Conservation (phyloP, 352 stramenopile genomes). For the Globisporangium spiculum region DNA sequence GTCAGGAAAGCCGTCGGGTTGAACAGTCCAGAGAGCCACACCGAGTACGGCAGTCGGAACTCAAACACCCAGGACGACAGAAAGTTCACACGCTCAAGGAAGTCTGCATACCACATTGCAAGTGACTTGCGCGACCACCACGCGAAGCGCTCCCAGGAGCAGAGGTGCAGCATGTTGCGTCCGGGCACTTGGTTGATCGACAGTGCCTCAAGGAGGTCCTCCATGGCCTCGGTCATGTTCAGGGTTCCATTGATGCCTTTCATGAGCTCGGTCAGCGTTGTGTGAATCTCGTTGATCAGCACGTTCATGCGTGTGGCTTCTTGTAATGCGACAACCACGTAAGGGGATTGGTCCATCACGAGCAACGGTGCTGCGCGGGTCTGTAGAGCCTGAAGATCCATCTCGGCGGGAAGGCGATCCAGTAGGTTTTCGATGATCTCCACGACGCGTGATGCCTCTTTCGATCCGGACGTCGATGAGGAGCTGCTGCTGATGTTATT, state of each 20-base stretch:
- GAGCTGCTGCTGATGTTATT: background rate
- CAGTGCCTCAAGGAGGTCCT: slow-evolving; percentile 74
- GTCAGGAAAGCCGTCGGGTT: slow-evolving; percentile 85
- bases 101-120: slow-evolving; percentile 72
- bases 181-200: slow-evolving; percentile 75
- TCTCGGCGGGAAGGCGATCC: slow-evolving; percentile 54
- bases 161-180: slow-evolving; percentile 67
- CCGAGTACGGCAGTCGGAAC: slow-evolving; percentile 71
- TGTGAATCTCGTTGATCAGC: slow-evolving; percentile 59
- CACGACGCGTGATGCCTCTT: slow-evolving; percentile 34
- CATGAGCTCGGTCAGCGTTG: slow-evolving; percentile 60
- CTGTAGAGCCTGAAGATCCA: slow-evolving; percentile 56
- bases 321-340: slow-evolving; percentile 80
- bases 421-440: slow-evolving; percentile 55
- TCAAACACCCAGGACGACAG: slow-evolving; percentile 65
- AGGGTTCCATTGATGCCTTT: slow-evolving; percentile 84
- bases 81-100: slow-evolving; percentile 72
- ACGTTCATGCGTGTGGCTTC: slow-evolving; percentile 75
- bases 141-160: slow-evolving; percentile 73
- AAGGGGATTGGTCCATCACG: slow-evolving; percentile 64
- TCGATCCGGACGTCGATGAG: slow-evolving; percentile 15
- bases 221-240: slow-evolving; percentile 90
- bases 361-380: slow-evolving; percentile 52
- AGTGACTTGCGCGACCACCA: slow-evolving; percentile 87
- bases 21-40: slow-evolving; percentile 83